Base-by-base conservation (phyloP, 257 asterid species). In the Nicotiana paniculata region DNA sequence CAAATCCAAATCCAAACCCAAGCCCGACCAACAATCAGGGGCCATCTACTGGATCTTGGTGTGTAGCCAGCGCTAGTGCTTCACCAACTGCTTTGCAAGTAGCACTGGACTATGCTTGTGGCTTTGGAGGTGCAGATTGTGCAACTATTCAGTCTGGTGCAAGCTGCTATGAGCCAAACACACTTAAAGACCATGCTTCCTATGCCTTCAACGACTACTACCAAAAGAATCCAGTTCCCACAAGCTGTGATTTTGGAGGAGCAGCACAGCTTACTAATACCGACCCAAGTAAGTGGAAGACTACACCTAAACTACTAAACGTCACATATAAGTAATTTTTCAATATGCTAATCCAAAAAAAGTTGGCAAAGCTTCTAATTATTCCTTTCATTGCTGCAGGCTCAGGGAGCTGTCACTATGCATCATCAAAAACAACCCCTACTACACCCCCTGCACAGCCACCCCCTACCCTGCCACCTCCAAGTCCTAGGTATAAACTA, bases 81-180 rank as follows among this genome's bases (percentile, higher is more conserved):
- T 89, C 99, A 37, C 84, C 88, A 79, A 93, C 97, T 32, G 93
- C 97, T 76, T 84, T 96, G 64, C 99, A 96, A 86, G 98, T 94
- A 65, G 99, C 99, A 59, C 86, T 96, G 85, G 98, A 96, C 85
- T 94, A 96, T 84, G 99, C 99, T 1, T 94, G 99, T 81, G 99
- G 99, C 59, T 93, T 89, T 83, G 99, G 98, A 4, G 99, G 98
- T 64, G 88, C 99, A 67, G 98, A 96, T 81, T 96, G 99, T 83
- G 89, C 99, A 13, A 88, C 88, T 33, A 84, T 96, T 80, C 99
- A 93, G 81, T 88, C 88, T n/a, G 88, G 89, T 54, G 97, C 88
- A 35, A 76, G 90, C 77, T 96, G 99, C 90, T 92, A 82, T 53
- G 90, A 96, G 0, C 99, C 99, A 21, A 87, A 87, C 78, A 94